These are phyloP conservation scores for Helichrysum umbraculigerum DNA, from an alignment of 129 eudicot genomes.

Conservation along the genomic window DNA sequence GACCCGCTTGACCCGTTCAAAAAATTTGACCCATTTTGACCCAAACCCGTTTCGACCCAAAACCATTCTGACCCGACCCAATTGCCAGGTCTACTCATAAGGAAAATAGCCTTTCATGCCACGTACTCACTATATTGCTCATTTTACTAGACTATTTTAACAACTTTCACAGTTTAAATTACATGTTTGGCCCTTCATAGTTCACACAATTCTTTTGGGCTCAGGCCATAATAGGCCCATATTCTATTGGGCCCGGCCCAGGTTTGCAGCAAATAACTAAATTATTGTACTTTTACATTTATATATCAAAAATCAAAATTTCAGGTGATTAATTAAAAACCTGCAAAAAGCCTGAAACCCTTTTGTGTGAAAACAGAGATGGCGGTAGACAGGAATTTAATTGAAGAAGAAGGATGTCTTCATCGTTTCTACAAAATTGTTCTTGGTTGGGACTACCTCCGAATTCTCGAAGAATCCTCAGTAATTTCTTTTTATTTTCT, in stretches of 20 bases:
- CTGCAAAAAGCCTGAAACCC: constrained; percentile 21
- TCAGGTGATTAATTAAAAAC: too few relatives aligned
- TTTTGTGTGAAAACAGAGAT: constrained; percentile 26
- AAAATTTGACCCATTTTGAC: too few relatives aligned
- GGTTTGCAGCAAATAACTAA: neutral
- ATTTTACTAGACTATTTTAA: too few relatives aligned
- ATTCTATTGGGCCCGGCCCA: neutral
- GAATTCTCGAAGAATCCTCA: constrained; percentile 45
- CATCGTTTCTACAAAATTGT: constrained; percentile 80
- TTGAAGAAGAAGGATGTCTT: constrained; percentile 56
- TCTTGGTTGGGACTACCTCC: constrained; percentile 81
- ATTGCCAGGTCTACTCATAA: too few relatives aligned
- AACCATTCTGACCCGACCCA: too few relatives aligned
- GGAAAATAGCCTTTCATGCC: neutral
- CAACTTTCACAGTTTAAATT: too few relatives aligned
- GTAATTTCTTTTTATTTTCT: constrained; percentile 16
- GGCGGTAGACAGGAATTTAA: constrained; percentile 67
- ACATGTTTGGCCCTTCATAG: neutral
- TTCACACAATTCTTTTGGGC: neutral
- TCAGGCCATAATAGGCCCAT: neutral
- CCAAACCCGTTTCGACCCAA: too few relatives aligned
- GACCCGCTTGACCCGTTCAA: too few relatives aligned
- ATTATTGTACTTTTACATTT: neutral
- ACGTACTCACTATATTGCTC: neutral
- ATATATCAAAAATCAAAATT: neutral